Base-by-base conservation (phyloP, 208 protist genomes). In the Trypanosoma boissoni region DNA sequence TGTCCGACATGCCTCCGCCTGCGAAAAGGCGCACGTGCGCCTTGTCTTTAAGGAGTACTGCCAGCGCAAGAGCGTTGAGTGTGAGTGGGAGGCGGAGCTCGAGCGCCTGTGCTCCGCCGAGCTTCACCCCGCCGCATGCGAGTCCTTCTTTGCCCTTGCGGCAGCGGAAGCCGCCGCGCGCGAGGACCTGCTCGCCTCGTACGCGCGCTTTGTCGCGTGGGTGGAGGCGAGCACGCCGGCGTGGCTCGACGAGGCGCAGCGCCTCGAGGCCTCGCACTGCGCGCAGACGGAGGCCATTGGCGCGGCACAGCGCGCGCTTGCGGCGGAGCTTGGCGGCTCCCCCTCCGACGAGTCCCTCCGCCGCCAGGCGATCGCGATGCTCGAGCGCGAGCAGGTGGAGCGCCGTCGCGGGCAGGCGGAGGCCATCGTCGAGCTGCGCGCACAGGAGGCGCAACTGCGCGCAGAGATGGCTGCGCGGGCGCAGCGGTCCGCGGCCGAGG, bases 11-110 rank as follows among this genome's bases (percentile, higher is more conserved):
- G 27, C n/a, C 27, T 6, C 7, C n/a, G 1, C 8, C 12, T 58
- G 27, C 27, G 86, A 90, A 50, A 56, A 66, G 45, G 21, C 23
- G 9, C 84, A 89, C 55, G 64, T 91, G 6, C 64, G 68, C 14
- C 62, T 94, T n/a, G 44, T 83, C 26, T 89, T 88, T 36, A 14
- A 77, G n/a, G 87, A 94, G 67, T 94, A 90, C 73, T 76, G 72
- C 34, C 75, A 74, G 52, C 87, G 87, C 24, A 88, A 87, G 61
- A 45, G 57, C 28, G 44, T 94, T 9, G 76, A 86, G 57, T 62
- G 72, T 54, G 75, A 79, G 52, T 59, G 72, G 34, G 34, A 45
- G 14, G 31, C n/a, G 0, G 65, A 57, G 10, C 26, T 81, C 31
- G 50, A 66, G 45, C 37, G 23, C n/a, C 49, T 77, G 51, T 57